Evolutionary conservation across 495 filamentous ascomycete genomes (phyloP).

Genomic region (Aspergillus biplanus): DNA sequence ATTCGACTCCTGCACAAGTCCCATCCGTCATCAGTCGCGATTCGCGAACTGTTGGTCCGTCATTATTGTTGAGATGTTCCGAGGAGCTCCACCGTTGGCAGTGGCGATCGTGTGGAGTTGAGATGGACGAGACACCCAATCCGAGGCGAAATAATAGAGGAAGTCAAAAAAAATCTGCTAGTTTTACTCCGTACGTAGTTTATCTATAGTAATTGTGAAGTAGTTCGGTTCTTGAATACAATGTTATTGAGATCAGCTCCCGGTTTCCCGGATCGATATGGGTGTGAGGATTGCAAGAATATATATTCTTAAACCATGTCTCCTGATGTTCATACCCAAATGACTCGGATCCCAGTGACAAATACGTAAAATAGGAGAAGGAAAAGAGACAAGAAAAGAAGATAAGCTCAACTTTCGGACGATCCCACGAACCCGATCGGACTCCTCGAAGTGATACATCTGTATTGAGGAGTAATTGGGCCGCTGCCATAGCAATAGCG

Average conservation of each 20-base stretch:
- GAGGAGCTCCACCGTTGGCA: not conserved
- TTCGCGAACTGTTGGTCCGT: not conserved
- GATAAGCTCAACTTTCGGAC: not conserved
- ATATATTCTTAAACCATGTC: too few relatives aligned
- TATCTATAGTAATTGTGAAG: too few relatives aligned
- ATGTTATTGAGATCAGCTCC: too few relatives aligned
- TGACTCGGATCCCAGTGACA: not conserved
- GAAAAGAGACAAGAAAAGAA: not conserved
- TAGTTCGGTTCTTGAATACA: too few relatives aligned
- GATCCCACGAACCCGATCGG: not conserved
- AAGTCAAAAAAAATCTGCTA: too few relatives aligned
- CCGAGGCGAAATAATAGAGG: too few relatives aligned
- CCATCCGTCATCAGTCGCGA: slow-evolving; percentile 1
- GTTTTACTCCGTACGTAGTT: too few relatives aligned
- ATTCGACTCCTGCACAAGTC: not conserved
- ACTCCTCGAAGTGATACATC: not conserved
- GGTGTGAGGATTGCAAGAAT: too few relatives aligned
- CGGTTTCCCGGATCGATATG: too few relatives aligned
- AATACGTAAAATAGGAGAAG: not conserved
- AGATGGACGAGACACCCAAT: not conserved
- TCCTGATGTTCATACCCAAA: not conserved
- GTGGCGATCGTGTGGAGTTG: slow-evolving; percentile 20
- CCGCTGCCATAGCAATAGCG: slow-evolving; percentile 18
- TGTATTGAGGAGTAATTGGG: not conserved
- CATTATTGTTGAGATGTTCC: slow-evolving; percentile 5